Conservation (phyloP, 208 protist species). For the Jaenimonas drosophilae region DNA sequence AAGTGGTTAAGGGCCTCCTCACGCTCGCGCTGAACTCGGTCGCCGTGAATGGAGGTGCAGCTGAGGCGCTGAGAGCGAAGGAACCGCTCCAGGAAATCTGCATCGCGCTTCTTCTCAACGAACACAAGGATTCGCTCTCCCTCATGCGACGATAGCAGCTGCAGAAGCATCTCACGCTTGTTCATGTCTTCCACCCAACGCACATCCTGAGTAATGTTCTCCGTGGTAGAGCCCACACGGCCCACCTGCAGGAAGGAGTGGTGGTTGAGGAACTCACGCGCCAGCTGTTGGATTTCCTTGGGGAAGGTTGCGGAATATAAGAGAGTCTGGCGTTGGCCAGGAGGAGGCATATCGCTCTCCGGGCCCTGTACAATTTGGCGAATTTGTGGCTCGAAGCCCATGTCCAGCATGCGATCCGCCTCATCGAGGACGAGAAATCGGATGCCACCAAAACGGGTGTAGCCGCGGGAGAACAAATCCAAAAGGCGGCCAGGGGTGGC, state of each 20-base stretch:
- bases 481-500: slow-evolving; percentile 88
- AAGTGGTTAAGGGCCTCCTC: slow-evolving; percentile 89
- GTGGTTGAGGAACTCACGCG: slow-evolving; percentile 94
- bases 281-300: slow-evolving; percentile 96
- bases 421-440: slow-evolving; percentile 97
- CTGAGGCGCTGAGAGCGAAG: slow-evolving; percentile 77
- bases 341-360: slow-evolving; percentile 91
- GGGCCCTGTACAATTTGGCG: slow-evolving; percentile 95
- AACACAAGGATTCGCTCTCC: slow-evolving; percentile 91
- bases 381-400: slow-evolving; percentile 99
- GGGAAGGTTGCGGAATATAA: slow-evolving; percentile 99
- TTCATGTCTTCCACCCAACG: slow-evolving; percentile 83
- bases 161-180: slow-evolving; percentile 68
- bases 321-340: slow-evolving; percentile 97
- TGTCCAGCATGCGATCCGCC: slow-evolving; percentile 99
- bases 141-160: slow-evolving; percentile 54
- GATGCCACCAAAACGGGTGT: slow-evolving; percentile 82
- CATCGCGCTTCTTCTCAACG: slow-evolving; percentile 98
- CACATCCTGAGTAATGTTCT: slow-evolving; percentile 95
- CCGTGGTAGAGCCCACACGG: slow-evolving; percentile 96
- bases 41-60: slow-evolving; percentile 95
- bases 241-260: slow-evolving; percentile 98
- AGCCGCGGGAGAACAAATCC: slow-evolving; percentile 81
- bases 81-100: slow-evolving; percentile 92
- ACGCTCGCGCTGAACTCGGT: slow-evolving; percentile 91